Conservation (phyloP, 2,329 filamentous ascomycete genomes). For the Penicillium sp. region DNA sequence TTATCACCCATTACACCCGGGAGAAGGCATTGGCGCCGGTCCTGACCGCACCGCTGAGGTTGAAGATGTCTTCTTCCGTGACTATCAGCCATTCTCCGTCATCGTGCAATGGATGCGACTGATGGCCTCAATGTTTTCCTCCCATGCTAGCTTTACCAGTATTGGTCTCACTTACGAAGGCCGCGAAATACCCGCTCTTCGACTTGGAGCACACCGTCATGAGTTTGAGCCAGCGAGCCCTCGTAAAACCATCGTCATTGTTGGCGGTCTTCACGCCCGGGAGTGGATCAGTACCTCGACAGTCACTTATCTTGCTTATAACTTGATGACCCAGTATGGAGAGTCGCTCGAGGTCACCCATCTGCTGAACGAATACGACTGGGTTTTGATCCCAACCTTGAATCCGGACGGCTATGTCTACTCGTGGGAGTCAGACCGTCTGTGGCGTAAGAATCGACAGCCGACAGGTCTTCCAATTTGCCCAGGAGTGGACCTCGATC, state of each 20-base stretch:
- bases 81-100: conserved; percentile 87
- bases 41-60: conserved; percentile 37
- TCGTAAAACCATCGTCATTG: conserved; percentile 78
- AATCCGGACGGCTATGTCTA: conserved; percentile 97
- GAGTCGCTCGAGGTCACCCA: conserved; percentile 72
- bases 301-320: conserved; percentile 89
- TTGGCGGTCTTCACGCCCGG: conserved; percentile 85
- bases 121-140: conserved; percentile 86
- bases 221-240: conserved; percentile 47
- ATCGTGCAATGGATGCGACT: conserved; percentile 91
- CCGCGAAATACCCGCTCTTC: conserved; percentile 80
- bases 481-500: conserved; percentile 85
- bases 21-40: conserved; percentile 35
- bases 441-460: conserved; percentile 93
- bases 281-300: conserved; percentile 97
- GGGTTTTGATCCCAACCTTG: conserved; percentile 83
- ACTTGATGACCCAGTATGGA: conserved; percentile 80
- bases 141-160: conserved; percentile 71
- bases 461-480: conserved; percentile 82
- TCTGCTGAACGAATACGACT: conserved; percentile 81
- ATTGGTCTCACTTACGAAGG: conserved; percentile 89
- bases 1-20: conserved; percentile 33
- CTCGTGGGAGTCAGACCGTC: conserved; percentile 85
- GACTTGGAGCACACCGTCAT: conserved; percentile 68
- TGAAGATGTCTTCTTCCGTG: conserved; percentile 79